phyloP scores from a whole-genome alignment of 148 eudicot genomes.

The Camellia japonica region DNA sequence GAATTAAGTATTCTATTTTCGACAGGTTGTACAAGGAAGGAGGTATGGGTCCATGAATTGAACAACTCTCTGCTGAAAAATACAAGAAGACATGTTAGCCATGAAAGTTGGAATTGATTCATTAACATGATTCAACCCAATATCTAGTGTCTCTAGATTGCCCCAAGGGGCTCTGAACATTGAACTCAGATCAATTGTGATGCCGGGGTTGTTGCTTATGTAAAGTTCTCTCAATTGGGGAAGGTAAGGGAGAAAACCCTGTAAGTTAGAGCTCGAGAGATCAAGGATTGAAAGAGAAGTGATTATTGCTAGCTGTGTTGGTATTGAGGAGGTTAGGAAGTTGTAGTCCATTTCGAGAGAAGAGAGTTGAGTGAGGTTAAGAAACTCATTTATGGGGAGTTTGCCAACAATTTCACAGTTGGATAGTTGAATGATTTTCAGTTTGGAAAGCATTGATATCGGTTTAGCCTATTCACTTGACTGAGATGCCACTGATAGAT shows the following conservation, averaged over 20 bases:
- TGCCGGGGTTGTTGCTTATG: not conserved
- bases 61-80: not conserved
- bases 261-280: not conserved
- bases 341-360: not conserved
- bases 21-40: conserved; percentile 2
- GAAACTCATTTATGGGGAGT: not conserved
- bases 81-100: not conserved
- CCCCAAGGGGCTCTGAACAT: not conserved
- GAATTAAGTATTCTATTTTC: not conserved
- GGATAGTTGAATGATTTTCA: not conserved
- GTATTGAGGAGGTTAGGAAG: not conserved
- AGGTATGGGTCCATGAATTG: not conserved
- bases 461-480: not conserved
- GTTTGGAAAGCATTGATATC: not conserved
- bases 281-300: conserved; percentile 12
- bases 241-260: conserved; percentile 17
- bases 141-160: not conserved
- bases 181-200: not conserved
- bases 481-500: not conserved
- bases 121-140: not conserved
- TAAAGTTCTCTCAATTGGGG: not conserved
- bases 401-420: not conserved
- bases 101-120: not conserved
- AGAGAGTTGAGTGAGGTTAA: conserved; percentile 1
- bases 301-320: not conserved